Evolutionary conservation across 1,284 basidiomycete species (phyloP).

Genomic region (Xerocomus minutiporus): DNA sequence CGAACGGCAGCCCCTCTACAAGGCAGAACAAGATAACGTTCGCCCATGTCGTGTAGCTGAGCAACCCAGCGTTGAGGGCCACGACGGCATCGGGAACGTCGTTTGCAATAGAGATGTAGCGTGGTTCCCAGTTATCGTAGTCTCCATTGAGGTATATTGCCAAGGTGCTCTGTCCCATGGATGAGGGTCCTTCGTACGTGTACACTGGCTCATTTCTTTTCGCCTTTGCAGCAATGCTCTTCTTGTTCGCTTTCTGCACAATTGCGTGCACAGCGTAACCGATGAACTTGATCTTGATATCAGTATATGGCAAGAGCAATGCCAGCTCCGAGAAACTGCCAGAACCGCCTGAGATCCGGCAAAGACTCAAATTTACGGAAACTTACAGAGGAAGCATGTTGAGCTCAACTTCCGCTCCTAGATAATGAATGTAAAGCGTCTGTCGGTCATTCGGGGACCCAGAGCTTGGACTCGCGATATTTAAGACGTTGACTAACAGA

Average conservation of each 20-base stretch:
- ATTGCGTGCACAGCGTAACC: constrained; percentile 33
- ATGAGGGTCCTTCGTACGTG: constrained; percentile 33
- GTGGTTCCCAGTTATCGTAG: constrained; percentile 33
- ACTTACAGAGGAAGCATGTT: constrained; percentile 43
- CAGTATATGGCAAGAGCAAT: constrained; percentile 38
- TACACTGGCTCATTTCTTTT: constrained; percentile 32
- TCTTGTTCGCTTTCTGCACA: constrained; percentile 27
- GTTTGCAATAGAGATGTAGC: constrained; percentile 15
- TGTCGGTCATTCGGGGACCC: constrained; percentile 24
- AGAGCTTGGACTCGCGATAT: constrained; percentile 28
- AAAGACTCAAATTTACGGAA: neutral
- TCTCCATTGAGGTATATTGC: constrained; percentile 32
- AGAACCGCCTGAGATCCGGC: neutral
- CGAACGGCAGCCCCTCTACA: constrained; percentile 34
- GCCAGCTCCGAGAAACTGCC: constrained; percentile 41
- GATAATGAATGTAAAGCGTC: constrained; percentile 33
- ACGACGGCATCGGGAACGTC: constrained; percentile 35
- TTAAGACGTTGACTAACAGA: constrained; percentile 33
- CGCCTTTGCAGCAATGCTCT: constrained; percentile 25
- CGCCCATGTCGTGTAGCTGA: constrained; percentile 35
- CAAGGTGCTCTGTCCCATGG: constrained; percentile 33
- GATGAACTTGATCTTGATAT: constrained; percentile 39
- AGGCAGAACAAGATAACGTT: constrained; percentile 32
- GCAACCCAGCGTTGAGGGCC: constrained; percentile 38
- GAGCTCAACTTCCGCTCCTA: constrained; percentile 40